A percentile compares a stretch with the other conserved stretches of the same genome.
These are phyloP conservation scores for Pseudopithomyces maydicus DNA, from an alignment of 2,329 filamentous ascomycete species.

Conservation along the genomic window DNA sequence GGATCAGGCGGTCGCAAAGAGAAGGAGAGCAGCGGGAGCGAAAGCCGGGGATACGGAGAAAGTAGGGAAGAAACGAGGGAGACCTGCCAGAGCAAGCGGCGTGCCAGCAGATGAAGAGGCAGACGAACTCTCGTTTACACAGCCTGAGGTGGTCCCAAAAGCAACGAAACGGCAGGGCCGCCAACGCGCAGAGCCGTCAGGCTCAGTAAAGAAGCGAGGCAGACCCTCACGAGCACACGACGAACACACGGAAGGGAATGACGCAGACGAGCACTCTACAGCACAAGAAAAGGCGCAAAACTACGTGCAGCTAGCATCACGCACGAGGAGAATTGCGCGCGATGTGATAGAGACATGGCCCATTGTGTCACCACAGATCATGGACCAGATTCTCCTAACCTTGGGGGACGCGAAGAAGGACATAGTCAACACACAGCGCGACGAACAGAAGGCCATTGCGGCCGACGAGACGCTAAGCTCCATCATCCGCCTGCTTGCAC, in stretches of 20 bases:
- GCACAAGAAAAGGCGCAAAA: slow-evolving; percentile 23
- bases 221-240: not conserved
- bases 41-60: not conserved
- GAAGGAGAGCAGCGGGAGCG: not conserved
- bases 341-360: slow-evolving; percentile 55
- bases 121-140: not conserved
- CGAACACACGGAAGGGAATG: slow-evolving; percentile 9
- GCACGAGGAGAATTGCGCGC: slow-evolving; percentile 43
- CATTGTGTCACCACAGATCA: slow-evolving; percentile 59
- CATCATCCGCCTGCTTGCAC: slow-evolving; percentile 61
- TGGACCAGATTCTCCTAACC: slow-evolving; percentile 61
- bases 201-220: not conserved
- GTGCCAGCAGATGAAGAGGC: not conserved
- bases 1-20: not conserved
- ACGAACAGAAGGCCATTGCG: slow-evolving; percentile 54
- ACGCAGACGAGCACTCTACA: slow-evolving; percentile 26
- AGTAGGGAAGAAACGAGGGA: not conserved
- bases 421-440: slow-evolving; percentile 62
- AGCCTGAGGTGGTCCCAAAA: not conserved
- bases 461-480: slow-evolving; percentile 62
- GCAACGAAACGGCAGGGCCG: not conserved
- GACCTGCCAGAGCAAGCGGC: not conserved
- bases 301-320: slow-evolving; percentile 41
- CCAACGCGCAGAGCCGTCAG: not conserved
- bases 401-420: slow-evolving; percentile 65